Percentiles rank a stretch among this genome's conserved stretches.
These are phyloP conservation scores for Pinus tabuliformis DNA, from an alignment of 75 land plant genomes.

Conservation along the genomic window DNA sequence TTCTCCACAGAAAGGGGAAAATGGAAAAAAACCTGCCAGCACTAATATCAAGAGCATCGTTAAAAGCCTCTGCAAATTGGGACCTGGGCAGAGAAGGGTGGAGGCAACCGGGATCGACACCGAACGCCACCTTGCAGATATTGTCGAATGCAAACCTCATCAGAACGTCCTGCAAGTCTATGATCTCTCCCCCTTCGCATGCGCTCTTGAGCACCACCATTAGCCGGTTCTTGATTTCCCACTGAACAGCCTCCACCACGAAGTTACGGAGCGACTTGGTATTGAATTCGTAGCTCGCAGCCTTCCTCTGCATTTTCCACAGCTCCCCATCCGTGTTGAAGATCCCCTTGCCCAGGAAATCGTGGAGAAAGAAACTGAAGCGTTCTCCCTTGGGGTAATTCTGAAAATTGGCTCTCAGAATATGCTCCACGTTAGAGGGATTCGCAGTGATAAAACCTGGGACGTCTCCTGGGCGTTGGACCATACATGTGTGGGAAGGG, in stretches of 20 bases:
- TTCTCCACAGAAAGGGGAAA: slow-evolving; percentile 45
- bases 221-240: slow-evolving; percentile 15
- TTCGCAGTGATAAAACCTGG: slow-evolving; percentile 39
- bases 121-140: slow-evolving; percentile 77
- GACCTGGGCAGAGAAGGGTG: slow-evolving; percentile 45
- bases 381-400: slow-evolving; percentile 21
- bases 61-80: slow-evolving; percentile 70
- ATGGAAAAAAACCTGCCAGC: slow-evolving; percentile 50
- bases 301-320: slow-evolving; percentile 28
- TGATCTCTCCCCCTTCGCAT: neutral
- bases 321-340: slow-evolving; percentile 35
- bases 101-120: slow-evolving; percentile 71
- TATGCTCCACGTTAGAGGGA: slow-evolving; percentile 63
- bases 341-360: slow-evolving; percentile 37
- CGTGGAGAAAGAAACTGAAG: slow-evolving; percentile 6
- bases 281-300: slow-evolving; percentile 30
- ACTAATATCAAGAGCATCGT: slow-evolving; percentile 58
- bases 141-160: slow-evolving; percentile 69
- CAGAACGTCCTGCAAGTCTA: slow-evolving; percentile 58
- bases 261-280: slow-evolving; percentile 19
- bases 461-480: neutral
- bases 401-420: slow-evolving; percentile 23
- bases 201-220: slow-evolving; percentile 28
- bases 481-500: neutral
- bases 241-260: slow-evolving; percentile 8